Conservation (phyloP, 805 yeast species). For the Kluyveromyces wickerhamii region DNA sequence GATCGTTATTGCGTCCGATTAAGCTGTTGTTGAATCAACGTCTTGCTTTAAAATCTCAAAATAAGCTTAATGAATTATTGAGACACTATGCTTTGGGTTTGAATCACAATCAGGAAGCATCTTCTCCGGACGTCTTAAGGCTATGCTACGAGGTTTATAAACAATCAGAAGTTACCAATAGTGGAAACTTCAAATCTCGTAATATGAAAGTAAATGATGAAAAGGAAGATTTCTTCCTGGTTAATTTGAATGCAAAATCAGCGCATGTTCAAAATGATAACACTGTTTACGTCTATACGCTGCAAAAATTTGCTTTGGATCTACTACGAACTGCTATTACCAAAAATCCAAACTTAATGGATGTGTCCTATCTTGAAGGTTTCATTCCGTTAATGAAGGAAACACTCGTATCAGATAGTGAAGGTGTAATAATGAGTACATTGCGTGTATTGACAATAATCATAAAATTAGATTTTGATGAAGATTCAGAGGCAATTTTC, state of each 20-base stretch:
- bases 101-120: conserved; percentile 54
- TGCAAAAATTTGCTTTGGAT: conserved; percentile 74
- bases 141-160: conserved; percentile 67
- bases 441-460: conserved; percentile 54
- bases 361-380: conserved; percentile 53
- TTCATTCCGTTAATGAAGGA: conserved; percentile 66
- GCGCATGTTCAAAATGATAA: conserved; percentile 46
- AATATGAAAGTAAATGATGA: conserved; percentile 1
- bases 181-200: background rate
- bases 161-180: conserved; percentile 34
- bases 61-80: conserved; percentile 69
- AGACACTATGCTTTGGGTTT: conserved; percentile 75
- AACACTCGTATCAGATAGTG: conserved; percentile 59
- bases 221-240: conserved; percentile 60
- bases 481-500: conserved; percentile 39
- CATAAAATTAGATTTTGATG: conserved; percentile 55
- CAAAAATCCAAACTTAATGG: conserved; percentile 51
- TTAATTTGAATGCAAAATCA: conserved; percentile 58
- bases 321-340: conserved; percentile 62
- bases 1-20: conserved; percentile 57
- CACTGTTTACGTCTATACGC: conserved; percentile 46
- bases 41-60: conserved; percentile 58
- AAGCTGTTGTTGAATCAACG: conserved; percentile 54
- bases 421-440: conserved; percentile 64
- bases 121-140: conserved; percentile 50